These are phyloP conservation scores for Artemisia annua DNA, from an alignment of 129 eudicot species.

Conservation along the genomic window DNA sequence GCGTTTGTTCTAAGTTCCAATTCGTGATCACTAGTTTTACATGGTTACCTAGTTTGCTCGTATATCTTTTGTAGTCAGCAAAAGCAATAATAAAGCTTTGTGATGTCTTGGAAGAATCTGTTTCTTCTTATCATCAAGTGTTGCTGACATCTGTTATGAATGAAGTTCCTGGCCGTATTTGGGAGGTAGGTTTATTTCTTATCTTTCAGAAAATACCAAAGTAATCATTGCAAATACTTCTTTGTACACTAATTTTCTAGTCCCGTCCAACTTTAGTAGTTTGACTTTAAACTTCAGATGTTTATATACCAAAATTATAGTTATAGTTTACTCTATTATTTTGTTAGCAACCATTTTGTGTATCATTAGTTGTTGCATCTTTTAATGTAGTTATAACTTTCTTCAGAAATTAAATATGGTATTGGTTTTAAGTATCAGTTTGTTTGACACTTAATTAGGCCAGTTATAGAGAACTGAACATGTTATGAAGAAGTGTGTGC, in stretches of 20 bases:
- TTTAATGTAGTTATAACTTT: neutral
- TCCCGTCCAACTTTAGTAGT: neutral
- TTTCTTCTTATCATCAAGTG: constrained; percentile 61
- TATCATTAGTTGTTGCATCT: constrained; percentile 4
- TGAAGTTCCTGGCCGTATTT: constrained; percentile 94
- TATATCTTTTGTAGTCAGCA: constrained; percentile 59
- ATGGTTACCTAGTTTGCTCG: neutral
- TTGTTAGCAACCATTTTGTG: neutral
- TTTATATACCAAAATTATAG: neutral
- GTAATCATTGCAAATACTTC: neutral
- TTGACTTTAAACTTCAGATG: neutral
- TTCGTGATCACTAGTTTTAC: constrained; percentile 10
- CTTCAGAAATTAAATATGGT: neutral
- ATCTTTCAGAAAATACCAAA: constrained; percentile 8
- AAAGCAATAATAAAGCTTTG: constrained; percentile 80
- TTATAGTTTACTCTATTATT: neutral
- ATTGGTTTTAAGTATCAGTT: neutral
- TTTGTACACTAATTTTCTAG: neutral
- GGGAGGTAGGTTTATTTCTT: constrained; percentile 74
- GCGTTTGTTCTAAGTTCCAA: constrained; percentile 2
- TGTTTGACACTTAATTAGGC: too few species aligned
- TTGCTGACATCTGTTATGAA: constrained; percentile 78
- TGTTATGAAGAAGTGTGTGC: too few species aligned
- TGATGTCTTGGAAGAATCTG: constrained; percentile 75
- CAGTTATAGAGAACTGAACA: too few species aligned